A percentile compares a stretch with the other conserved stretches of the same genome.
These are phyloP conservation scores for Mortierella sp. DNA, from an alignment of 371 early-diverging fungal species.

Conservation along the genomic window DNA sequence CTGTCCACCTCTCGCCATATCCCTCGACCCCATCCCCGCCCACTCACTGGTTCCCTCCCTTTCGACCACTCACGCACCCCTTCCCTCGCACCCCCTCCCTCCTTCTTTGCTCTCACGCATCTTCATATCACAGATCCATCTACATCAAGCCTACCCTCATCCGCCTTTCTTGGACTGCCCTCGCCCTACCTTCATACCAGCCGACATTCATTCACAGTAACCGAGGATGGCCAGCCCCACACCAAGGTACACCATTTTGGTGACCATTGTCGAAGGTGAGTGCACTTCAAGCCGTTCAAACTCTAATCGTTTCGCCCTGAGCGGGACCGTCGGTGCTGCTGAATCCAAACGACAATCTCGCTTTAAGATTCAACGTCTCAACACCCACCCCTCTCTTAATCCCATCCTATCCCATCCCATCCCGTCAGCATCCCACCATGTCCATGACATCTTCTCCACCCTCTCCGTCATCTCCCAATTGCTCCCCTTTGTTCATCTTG, in stretches of 20 bases:
- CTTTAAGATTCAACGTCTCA: too few relatives aligned
- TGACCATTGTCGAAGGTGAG: conserved; percentile 50
- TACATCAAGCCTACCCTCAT: too few relatives aligned
- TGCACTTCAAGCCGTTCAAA: too few relatives aligned
- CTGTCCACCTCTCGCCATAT: neutral
- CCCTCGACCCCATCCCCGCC: too few relatives aligned
- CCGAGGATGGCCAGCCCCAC: conserved; percentile 32
- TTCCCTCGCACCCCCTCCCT: neutral
- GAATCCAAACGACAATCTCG: neutral
- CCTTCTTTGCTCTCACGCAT: neutral
- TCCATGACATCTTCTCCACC: neutral
- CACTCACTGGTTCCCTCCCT: neutral
- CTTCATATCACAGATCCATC: neutral
- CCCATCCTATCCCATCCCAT: too few relatives aligned
- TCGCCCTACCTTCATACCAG: neutral
- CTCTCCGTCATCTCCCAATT: neutral
- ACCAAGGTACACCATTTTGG: conserved; percentile 44
- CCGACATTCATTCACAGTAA: neutral
- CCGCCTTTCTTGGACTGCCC: neutral
- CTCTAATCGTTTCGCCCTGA: too few relatives aligned
- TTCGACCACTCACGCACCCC: neutral
- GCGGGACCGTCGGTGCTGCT: too few relatives aligned
- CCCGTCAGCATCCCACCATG: too few relatives aligned
- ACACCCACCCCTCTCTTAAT: neutral
- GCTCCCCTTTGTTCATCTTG: neutral